Conservation (phyloP, 306 rosid species). For the Lathyrus oleraceus region DNA sequence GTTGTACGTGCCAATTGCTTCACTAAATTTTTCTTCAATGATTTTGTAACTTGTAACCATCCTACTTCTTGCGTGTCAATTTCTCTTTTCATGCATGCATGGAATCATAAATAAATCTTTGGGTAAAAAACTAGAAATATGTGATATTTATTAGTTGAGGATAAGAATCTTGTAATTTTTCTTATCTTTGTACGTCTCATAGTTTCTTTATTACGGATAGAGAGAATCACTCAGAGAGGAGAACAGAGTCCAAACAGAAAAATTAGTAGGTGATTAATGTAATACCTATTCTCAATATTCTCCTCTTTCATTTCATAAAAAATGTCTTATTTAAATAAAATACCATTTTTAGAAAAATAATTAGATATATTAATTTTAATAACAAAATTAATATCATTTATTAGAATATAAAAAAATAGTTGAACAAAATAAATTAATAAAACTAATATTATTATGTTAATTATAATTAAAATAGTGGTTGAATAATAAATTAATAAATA, state of each 20-base stretch:
- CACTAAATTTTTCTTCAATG: conserved; percentile 24
- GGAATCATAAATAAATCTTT: background rate
- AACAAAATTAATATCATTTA: too few species aligned
- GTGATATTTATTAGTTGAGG: background rate
- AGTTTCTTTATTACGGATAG: background rate
- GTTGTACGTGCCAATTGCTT: conserved; percentile 49
- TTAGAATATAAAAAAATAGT: too few species aligned
- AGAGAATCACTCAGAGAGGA: background rate
- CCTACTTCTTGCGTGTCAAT: conserved; percentile 32
- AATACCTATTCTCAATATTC: too few species aligned
- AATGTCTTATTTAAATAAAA: too few species aligned
- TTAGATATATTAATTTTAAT: too few species aligned
- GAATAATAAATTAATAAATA: too few species aligned
- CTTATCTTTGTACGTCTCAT: background rate
- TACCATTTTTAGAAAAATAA: too few species aligned
- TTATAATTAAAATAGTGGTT: too few species aligned
- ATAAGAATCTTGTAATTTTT: background rate
- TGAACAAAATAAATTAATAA: too few species aligned
- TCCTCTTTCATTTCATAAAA: too few species aligned
- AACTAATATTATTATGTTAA: too few species aligned
- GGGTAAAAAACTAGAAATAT: too few species aligned
- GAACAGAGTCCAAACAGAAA: background rate
- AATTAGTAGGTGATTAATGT: background rate
- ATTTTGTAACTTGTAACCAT: background rate
- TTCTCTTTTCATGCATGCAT: conserved; percentile 36